Evolutionary conservation across 2,329 filamentous ascomycete genomes (phyloP), one percentile per base, ranked within the genome.

Genomic region (Thermomyces lanuginosus): DNA sequence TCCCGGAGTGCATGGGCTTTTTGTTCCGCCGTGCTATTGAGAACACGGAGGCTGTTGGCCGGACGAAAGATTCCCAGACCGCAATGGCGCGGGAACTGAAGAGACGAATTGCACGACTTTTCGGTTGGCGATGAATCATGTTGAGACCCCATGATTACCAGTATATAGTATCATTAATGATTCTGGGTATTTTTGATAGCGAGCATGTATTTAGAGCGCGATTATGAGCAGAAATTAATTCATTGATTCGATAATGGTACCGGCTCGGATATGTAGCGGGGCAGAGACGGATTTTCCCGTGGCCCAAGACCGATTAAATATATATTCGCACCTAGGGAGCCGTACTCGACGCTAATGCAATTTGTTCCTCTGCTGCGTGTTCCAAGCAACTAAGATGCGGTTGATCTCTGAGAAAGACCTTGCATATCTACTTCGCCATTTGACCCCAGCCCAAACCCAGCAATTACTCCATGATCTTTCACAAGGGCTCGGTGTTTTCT

Each of bases 11-110:
- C 40, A 55, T 73, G 49, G 66, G 69, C 35, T 74, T 70, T 39
- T 37, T 60, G 24, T 55, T 79, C 17, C 58, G 77, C 21, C 63
- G 76, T 10, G 74, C 75, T 12, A 63, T 82, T 24, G 78, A 84
- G 61, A 84, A 84, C 45, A 66, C 65, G 38, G 70, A 74, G 51
- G 68, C 69, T 4, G 64, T 68, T 22, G 51, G 56, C 10, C 49
- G 70, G 29, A 72, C 68, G 2, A 54, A 53, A 40, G 41, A 54
- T 24, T 54, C 50, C 8, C 49, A 49, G 40, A 30, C 48, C 8
- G 50, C 50, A 1, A 54, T 54, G 50, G 37, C 46, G 22, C 30
- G 23, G 5, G 50, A 54, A 28, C 20, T 54, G 31, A 45, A 45
- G 36, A 47, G 49, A 21, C 39, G 50, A n/a, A 39, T 40, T 18